A percentile compares a stretch with the other conserved stretches of the same genome.
These are phyloP conservation scores for Cucurbita ficifolia DNA, from an alignment of 306 rosid genomes.

Conservation along the genomic window DNA sequence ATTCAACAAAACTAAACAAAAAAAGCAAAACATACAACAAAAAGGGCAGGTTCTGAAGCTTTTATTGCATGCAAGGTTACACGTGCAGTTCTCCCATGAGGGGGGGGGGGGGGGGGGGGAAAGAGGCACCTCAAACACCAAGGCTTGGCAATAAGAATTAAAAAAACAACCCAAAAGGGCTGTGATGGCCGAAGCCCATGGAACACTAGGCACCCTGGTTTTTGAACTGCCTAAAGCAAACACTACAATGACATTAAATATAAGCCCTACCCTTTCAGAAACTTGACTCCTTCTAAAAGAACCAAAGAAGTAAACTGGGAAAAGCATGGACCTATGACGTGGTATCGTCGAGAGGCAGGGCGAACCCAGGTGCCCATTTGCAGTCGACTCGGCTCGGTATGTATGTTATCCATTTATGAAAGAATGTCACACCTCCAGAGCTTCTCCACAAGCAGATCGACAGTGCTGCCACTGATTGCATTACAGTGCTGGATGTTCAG, in stretches of 20 bases:
- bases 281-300: conserved; percentile 33
- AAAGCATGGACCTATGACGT: background rate
- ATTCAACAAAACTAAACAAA: background rate
- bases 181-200: conserved; percentile 66
- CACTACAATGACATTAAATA: background rate
- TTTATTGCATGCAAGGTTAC: background rate
- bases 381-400: background rate
- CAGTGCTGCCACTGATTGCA: conserved; percentile 33
- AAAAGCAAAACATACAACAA: conserved; percentile 1
- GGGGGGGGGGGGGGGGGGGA: background rate
- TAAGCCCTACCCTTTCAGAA: conserved; percentile 19
- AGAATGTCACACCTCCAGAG: conserved; percentile 80
- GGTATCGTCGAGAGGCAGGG: background rate
- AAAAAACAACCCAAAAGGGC: conserved; percentile 14
- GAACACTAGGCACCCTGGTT: conserved; percentile 29
- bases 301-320: conserved; percentile 20
- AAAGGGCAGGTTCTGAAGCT: background rate
- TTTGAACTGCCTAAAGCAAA: conserved; percentile 42
- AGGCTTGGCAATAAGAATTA: background rate
- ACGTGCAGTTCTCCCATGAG: background rate
- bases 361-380: background rate
- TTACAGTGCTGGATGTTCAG: conserved; percentile 68
- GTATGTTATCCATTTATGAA: conserved; percentile 19
- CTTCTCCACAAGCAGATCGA: conserved; percentile 37
- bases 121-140: background rate